These are phyloP conservation scores for Cucurbitaria berberidis DNA, from an alignment of 2,329 filamentous ascomycete genomes.

Conservation along the genomic window DNA sequence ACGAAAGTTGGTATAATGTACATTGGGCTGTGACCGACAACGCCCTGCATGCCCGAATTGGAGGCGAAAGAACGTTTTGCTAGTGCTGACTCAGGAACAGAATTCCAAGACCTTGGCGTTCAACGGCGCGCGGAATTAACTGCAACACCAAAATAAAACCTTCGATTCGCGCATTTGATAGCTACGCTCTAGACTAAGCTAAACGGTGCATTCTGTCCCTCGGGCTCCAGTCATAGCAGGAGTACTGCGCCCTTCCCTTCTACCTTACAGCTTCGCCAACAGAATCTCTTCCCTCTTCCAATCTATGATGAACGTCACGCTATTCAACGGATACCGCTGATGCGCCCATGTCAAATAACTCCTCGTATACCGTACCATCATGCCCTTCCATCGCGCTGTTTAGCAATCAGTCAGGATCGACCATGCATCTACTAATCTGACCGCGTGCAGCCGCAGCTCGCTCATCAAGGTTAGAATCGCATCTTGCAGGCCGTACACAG, in stretches of 20 bases:
- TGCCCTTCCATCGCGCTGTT: slow-evolving; percentile 59
- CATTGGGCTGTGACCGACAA: not conserved
- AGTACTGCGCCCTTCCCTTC: not conserved
- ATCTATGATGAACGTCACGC: slow-evolving; percentile 58
- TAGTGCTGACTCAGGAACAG: not conserved
- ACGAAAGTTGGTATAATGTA: not conserved
- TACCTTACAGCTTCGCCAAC: slow-evolving; percentile 37
- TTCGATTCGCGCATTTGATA: not conserved
- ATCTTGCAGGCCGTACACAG: slow-evolving; percentile 51
- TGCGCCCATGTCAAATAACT: slow-evolving; percentile 60
- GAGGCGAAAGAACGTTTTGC: not conserved
- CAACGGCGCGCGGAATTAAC: not conserved
- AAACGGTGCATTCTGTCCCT: no score
- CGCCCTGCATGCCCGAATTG: not conserved
- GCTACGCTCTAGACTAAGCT: no score
- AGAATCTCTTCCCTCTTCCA: slow-evolving; percentile 59
- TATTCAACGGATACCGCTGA: slow-evolving; percentile 59
- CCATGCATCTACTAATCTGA: slow-evolving; percentile 60
- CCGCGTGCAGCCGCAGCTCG: slow-evolving; percentile 57
- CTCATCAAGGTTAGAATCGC: slow-evolving; percentile 56
- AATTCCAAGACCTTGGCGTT: not conserved
- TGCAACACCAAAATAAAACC: not conserved
- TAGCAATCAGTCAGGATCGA: slow-evolving; percentile 60
- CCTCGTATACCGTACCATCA: slow-evolving; percentile 62
- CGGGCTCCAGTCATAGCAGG: no score